Conservation (phyloP, 2,329 filamentous ascomycete genomes). For the Alternaria sp. region DNA sequence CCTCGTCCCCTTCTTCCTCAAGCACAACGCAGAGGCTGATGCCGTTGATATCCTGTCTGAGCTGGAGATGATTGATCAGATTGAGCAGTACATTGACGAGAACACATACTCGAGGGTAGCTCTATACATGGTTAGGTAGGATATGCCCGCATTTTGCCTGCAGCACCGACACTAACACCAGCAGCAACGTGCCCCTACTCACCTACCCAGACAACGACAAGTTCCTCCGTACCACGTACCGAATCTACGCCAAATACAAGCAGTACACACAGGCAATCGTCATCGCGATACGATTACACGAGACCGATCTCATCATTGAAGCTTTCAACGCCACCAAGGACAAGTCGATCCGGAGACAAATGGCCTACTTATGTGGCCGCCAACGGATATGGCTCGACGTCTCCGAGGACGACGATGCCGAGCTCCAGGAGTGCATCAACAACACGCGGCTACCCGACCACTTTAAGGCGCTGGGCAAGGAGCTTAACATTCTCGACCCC, state of each 20-base stretch:
- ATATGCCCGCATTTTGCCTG: neutral
- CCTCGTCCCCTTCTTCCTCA: conserved; percentile 91
- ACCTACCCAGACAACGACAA: conserved; percentile 97
- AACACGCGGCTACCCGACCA: conserved; percentile 89
- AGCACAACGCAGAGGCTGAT: conserved; percentile 97
- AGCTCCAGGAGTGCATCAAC: conserved; percentile 81
- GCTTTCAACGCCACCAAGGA: conserved; percentile 84
- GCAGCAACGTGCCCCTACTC: conserved; percentile 91
- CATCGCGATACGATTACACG: conserved; percentile 91
- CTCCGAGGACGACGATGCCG: conserved; percentile 73
- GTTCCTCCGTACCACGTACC: conserved; percentile 90
- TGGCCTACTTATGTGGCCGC: conserved; percentile 89
- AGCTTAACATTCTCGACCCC: conserved; percentile 94
- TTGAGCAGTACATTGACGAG: conserved; percentile 88
- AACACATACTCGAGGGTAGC: conserved; percentile 93
- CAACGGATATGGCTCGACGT: conserved; percentile 86
- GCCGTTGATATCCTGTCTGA: conserved; percentile 97
- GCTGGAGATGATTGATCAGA: conserved; percentile 93
- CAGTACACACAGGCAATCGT: conserved; percentile 93
- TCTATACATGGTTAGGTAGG: conserved; percentile 85
- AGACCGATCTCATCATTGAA: conserved; percentile 78
- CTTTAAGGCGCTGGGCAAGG: conserved; percentile 92
- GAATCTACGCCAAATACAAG: conserved; percentile 91
- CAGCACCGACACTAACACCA: conserved; percentile 24
- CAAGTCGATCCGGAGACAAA: conserved; percentile 84